Evolutionary conservation across 441 rosid species (phyloP), one percentile per base, ranked within the genome.

Genomic region (Rhodomyrtus psidioides): DNA sequence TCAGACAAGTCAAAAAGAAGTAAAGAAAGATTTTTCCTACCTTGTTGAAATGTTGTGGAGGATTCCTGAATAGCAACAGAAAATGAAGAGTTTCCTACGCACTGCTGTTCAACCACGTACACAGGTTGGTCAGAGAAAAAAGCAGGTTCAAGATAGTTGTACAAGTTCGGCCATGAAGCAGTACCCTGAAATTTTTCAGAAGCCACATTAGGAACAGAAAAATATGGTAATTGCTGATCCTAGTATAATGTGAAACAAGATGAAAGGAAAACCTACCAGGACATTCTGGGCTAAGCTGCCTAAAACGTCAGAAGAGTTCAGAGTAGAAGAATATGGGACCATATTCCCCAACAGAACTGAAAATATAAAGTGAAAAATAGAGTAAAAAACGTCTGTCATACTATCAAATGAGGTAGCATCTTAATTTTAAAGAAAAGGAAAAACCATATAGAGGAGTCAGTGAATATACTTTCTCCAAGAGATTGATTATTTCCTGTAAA

Each of bases 91-190:
- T 53, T 84, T 70, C 28, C 42, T 84, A 53, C 10, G 82, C 86
- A 84, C 86, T 74, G 86, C 49, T 19, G 28, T 84, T 84, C 83
- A 55, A 60, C 55, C 26, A 1, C n/a, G 28, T 95, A 97, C 23
- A 97, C 84, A 24, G 97, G 96, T 87, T 84, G 79, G 15, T 1
- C 56, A 5, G 92, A 86, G 65, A 14, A 1, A 83, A 95, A 89
- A 82, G 93, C 96, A 28, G 96, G 92, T 74, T 97, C 99, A 34
- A 88, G 87, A 86, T 44, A 28, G 55, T 70, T 9, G 55, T 28
- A 7, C 23, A 9, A 6, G 28, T 2, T 0, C 10, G 6, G 62
- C 83, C 0, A 3, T 74, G 86, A 53, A 26, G 46, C 62, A 84
- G 34, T 53, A 24, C 53, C 44, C 99, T 96, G 94, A 85, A 92